Conservation (phyloP, 208 protist genomes). For the Sergeia podlipaevii region DNA sequence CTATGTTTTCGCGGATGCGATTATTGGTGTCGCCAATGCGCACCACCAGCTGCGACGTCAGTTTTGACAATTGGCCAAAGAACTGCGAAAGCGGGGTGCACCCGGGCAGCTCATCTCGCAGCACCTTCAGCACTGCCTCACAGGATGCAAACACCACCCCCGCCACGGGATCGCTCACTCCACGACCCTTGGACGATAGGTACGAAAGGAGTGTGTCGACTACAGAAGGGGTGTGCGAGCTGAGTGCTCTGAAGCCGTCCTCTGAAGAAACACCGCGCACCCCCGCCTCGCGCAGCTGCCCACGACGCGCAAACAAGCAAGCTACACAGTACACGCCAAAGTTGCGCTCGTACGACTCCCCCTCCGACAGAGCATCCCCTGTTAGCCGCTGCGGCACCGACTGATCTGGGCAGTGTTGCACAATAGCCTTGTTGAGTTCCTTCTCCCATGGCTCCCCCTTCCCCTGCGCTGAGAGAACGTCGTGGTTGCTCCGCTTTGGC, state of each 20-base stretch:
- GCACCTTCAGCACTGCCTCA: slow-evolving; percentile 55
- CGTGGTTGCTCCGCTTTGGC: no score
- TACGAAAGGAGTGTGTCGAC: slow-evolving; percentile 61
- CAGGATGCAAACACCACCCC: slow-evolving; percentile 67
- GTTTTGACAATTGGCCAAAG: slow-evolving; percentile 16
- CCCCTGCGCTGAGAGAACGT: no score
- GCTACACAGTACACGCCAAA: slow-evolving; percentile 68
- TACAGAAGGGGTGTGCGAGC: slow-evolving; percentile 26
- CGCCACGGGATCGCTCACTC: slow-evolving; percentile 60
- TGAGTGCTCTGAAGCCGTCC: slow-evolving; percentile 41
- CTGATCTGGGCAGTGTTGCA: slow-evolving; percentile 26
- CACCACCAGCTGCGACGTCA: slow-evolving; percentile 46
- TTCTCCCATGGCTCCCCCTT: slow-evolving; percentile 67
- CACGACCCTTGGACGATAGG: slow-evolving; percentile 52
- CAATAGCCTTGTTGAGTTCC: slow-evolving; percentile 54
- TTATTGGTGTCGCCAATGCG: slow-evolving; percentile 75
- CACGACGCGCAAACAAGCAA: slow-evolving; percentile 67
- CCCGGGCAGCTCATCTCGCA: slow-evolving; percentile 29
- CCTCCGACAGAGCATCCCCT: slow-evolving; percentile 36
- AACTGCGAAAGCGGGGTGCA: slow-evolving; percentile 12
- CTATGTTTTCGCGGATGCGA: slow-evolving; percentile 61
- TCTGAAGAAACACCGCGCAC: slow-evolving; percentile 49
- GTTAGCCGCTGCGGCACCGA: slow-evolving; percentile 23
- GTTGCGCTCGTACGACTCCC: slow-evolving; percentile 34
- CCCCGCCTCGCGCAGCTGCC: slow-evolving; percentile 71